Evolutionary conservation across 2,329 filamentous ascomycete genomes (phyloP).

Genomic region (Verticillium klebahnii): DNA sequence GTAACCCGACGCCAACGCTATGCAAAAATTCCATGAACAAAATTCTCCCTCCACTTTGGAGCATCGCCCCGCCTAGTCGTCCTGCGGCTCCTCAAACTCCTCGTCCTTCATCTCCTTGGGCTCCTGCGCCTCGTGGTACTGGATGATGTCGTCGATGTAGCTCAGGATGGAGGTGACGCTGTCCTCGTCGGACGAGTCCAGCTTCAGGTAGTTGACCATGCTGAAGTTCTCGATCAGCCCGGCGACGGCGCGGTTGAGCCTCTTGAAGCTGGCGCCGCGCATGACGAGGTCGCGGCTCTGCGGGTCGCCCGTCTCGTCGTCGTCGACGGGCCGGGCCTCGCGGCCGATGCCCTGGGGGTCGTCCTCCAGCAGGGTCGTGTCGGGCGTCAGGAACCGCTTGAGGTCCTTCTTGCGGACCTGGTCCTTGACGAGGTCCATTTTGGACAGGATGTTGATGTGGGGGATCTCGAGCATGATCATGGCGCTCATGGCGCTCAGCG

Average conservation of each 20-base stretch:
- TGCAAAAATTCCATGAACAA: constrained; percentile 20
- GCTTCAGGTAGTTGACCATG: constrained; percentile 91
- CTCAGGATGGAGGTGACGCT: constrained; percentile 80
- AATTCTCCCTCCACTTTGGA: constrained; percentile 3
- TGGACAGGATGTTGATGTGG: constrained; percentile 92
- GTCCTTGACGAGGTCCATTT: constrained; percentile 95
- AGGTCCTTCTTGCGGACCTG: constrained; percentile 83
- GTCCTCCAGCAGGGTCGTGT: constrained; percentile 76
- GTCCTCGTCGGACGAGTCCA: constrained; percentile 88
- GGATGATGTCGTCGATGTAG: constrained; percentile 91
- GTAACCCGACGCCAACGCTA: constrained; percentile 35
- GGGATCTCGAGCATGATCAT: constrained; percentile 99
- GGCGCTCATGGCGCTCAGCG: constrained; percentile 92
- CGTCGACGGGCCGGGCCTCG: constrained; percentile 33
- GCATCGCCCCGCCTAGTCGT: constrained; percentile 14
- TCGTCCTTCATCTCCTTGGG: constrained; percentile 73
- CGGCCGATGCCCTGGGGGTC: constrained; percentile 46
- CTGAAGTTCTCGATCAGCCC: constrained; percentile 94
- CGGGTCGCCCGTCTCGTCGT: constrained; percentile 54
- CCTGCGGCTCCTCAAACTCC: constrained; percentile 27
- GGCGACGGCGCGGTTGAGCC: constrained; percentile 82
- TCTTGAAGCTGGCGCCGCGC: constrained; percentile 75
- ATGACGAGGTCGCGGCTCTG: constrained; percentile 66
- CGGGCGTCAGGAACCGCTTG: constrained; percentile 85
- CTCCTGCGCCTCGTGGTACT: constrained; percentile 90